Conservation (phyloP, 2,329 filamentous ascomycete species). For the Zelopaecilomyces penicillatus region DNA sequence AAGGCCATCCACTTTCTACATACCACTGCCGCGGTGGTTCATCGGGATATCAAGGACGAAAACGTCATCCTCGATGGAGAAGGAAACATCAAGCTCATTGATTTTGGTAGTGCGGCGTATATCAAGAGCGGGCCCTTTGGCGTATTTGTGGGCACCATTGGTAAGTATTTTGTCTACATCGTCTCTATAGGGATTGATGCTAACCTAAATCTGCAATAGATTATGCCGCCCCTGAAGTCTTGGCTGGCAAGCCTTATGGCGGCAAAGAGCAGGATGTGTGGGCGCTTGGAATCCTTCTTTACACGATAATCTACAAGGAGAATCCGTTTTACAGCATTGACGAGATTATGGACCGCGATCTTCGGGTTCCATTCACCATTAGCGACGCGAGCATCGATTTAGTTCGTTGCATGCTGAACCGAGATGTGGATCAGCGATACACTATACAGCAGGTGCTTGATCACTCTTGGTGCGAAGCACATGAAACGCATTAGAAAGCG, state of each 20-base stretch:
- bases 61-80: conserved; percentile 95
- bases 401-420: conserved; percentile 83
- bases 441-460: conserved; percentile 83
- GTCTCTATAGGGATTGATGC: background rate
- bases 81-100: conserved; percentile 91
- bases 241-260: conserved; percentile 83
- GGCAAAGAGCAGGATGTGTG: conserved; percentile 98
- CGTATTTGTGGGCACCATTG: conserved; percentile 97
- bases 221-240: conserved; percentile 96
- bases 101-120: conserved; percentile 96
- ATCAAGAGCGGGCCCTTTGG: conserved; percentile 98
- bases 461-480: conserved; percentile 65
- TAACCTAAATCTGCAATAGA: conserved; percentile 44
- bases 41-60: conserved; percentile 98
- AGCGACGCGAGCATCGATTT: conserved; percentile 90
- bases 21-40: conserved; percentile 81
- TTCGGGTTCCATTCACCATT: conserved; percentile 80
- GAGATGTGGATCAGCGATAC: conserved; percentile 73
- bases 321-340: conserved; percentile 99
- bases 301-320: conserved; percentile 99
- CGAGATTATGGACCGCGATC: conserved; percentile 95
- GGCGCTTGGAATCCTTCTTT: conserved; percentile 92
- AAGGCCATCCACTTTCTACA: conserved; percentile 86
- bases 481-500: conserved; percentile 5
- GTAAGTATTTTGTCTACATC: conserved; percentile 42